Evolutionary conservation across 2,329 filamentous ascomycete species (phyloP).

Genomic region (Paramyrothecium roridum): DNA sequence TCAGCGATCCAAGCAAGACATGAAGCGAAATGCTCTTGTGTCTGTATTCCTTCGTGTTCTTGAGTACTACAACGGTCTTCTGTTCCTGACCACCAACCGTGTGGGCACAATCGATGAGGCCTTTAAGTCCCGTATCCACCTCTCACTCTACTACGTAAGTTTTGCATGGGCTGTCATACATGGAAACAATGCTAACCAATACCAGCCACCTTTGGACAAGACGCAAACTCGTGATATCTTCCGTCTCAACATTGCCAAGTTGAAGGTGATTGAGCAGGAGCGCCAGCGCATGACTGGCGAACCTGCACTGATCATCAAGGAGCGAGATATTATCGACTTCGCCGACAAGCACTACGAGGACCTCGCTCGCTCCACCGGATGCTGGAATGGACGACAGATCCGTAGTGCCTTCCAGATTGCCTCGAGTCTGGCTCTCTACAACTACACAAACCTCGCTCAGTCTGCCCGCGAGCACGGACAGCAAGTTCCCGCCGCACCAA

Average conservation of each 20-base stretch:
- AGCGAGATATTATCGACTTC: slow-evolving; percentile 31
- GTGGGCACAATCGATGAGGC: slow-evolving; percentile 46
- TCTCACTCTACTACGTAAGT: slow-evolving; percentile 36
- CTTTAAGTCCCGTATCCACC: slow-evolving; percentile 44
- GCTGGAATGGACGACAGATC: slow-evolving; percentile 36
- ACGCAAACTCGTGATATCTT: slow-evolving; percentile 37
- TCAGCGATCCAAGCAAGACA: slow-evolving; percentile 22
- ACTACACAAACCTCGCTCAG: slow-evolving; percentile 25
- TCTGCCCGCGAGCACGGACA: slow-evolving; percentile 26
- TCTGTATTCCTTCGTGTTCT: slow-evolving; percentile 43
- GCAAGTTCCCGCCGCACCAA: slow-evolving; percentile 28
- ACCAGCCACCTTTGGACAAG: slow-evolving; percentile 30
- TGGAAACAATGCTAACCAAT: background rate
- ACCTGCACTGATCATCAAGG: slow-evolving; percentile 27
- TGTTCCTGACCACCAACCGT: slow-evolving; percentile 50
- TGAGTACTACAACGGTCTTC: slow-evolving; percentile 44
- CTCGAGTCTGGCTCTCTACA: slow-evolving; percentile 32
- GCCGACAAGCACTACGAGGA: slow-evolving; percentile 29
- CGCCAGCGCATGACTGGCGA: slow-evolving; percentile 31
- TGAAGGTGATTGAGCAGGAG: slow-evolving; percentile 31
- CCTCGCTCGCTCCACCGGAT: slow-evolving; percentile 19
- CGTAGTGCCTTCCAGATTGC: slow-evolving; percentile 33
- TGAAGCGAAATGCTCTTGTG: slow-evolving; percentile 32
- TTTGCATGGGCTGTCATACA: background rate
- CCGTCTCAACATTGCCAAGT: slow-evolving; percentile 34